phyloP scores from a whole-genome alignment of 2,329 filamentous ascomycete genomes.

The Aspergillus neotritici region DNA sequence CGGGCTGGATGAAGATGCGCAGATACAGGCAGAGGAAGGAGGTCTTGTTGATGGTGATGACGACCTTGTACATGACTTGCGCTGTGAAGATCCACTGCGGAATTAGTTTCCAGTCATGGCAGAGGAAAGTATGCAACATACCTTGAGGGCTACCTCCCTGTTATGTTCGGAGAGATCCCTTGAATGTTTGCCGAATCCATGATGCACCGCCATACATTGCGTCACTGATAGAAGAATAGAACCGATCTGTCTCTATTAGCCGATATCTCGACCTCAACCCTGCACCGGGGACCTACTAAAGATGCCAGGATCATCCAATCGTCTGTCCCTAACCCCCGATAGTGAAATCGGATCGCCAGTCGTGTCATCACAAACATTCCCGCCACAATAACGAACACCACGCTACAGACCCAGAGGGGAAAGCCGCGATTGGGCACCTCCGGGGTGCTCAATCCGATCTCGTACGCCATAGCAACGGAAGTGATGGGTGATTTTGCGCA shows the following conservation, averaged over 20 bases:
- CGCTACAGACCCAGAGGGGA: conserved; percentile 18
- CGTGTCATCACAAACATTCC: conserved; percentile 17
- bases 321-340: conserved; percentile 14
- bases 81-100: conserved; percentile 44
- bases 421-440: conserved; percentile 17
- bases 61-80: conserved; percentile 52
- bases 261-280: background rate
- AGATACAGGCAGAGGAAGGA: conserved; percentile 52
- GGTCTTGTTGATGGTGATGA: conserved; percentile 50
- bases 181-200: conserved; percentile 28
- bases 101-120: background rate
- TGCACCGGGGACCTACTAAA: conserved; percentile 7
- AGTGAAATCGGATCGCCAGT: conserved; percentile 14
- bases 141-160: conserved; percentile 20
- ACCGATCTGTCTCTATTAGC: conserved; percentile 3
- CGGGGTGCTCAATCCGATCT: conserved; percentile 10
- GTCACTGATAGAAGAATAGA: conserved; percentile 15
- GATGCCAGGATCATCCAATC: conserved; percentile 21
- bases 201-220: conserved; percentile 21
- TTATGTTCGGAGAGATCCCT: conserved; percentile 17
- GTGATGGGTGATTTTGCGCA: too few relatives aligned
- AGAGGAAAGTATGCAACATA: background rate
- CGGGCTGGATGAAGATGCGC: conserved; percentile 44
- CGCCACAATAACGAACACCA: conserved; percentile 17
- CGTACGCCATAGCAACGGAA: conserved; percentile 5